A percentile compares a stretch with the other conserved stretches of the same genome.
Evolutionary conservation across 2,329 filamentous ascomycete species (phyloP).

Genomic region (Hyphodiscus sp.): DNA sequence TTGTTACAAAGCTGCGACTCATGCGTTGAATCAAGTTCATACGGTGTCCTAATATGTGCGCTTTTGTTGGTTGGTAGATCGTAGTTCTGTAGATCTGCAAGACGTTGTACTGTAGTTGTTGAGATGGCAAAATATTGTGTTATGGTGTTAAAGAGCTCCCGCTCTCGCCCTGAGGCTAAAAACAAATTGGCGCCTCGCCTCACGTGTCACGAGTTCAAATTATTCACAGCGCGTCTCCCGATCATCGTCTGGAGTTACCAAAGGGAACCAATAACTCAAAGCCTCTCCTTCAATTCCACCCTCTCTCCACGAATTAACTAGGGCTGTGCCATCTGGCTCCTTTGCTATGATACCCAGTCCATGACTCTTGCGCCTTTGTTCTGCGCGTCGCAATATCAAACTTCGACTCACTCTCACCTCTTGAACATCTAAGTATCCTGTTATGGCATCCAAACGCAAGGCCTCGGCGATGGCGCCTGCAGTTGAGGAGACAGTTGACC

Average conservation of each 20-base stretch:
- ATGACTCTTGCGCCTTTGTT: neutral
- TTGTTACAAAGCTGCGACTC: constrained; percentile 15
- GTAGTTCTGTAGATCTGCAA: neutral
- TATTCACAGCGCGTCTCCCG: too few species aligned
- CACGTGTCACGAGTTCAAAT: neutral
- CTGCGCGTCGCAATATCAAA: neutral
- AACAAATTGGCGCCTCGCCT: neutral
- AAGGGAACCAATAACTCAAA: too few species aligned
- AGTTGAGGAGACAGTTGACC: constrained; percentile 82
- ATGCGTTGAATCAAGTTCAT: constrained; percentile 13
- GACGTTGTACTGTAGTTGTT: neutral
- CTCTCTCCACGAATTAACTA: too few species aligned
- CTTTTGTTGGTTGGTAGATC: neutral
- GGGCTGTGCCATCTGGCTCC: too few species aligned
- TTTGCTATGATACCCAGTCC: neutral
- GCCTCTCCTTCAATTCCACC: too few species aligned
- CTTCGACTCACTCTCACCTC: neutral
- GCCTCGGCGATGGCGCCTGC: constrained; percentile 63
- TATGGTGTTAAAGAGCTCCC: neutral
- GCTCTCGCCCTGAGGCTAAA: neutral
- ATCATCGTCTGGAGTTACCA: too few species aligned
- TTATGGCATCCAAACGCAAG: constrained; percentile 95
- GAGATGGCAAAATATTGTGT: neutral
- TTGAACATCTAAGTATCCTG: neutral
- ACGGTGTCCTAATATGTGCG: neutral